These are phyloP conservation scores for Medicago ruthenica DNA, from an alignment of 306 rosid species.

Conservation along the genomic window DNA sequence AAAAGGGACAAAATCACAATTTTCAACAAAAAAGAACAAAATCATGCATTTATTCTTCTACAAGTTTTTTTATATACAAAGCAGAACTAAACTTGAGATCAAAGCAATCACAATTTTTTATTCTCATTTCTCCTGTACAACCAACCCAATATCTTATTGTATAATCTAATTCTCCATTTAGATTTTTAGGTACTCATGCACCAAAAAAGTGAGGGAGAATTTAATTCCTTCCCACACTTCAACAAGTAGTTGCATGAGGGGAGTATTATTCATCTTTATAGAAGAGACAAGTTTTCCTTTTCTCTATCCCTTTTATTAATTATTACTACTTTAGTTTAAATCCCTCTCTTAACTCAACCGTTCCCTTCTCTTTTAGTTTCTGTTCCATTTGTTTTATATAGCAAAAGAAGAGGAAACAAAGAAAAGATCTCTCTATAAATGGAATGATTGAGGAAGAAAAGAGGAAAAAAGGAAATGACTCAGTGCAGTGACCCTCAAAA, in stretches of 20 bases:
- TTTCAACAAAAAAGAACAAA: conserved; percentile 41
- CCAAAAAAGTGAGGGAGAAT: conserved; percentile 57
- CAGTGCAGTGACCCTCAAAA: conserved; percentile 52
- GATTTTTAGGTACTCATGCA: conserved; percentile 43
- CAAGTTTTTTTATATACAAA: conserved; percentile 59
- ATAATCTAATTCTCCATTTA: conserved; percentile 38
- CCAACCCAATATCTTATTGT: conserved; percentile 39
- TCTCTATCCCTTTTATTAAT: conserved; percentile 41
- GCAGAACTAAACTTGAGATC: conserved; percentile 64
- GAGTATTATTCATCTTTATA: conserved; percentile 47
- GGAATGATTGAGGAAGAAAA: conserved; percentile 50
- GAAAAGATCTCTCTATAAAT: conserved; percentile 38
- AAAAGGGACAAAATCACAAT: conserved; percentile 44
- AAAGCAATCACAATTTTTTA: conserved; percentile 54
- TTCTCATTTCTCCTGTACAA: conserved; percentile 21
- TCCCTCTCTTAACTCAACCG: conserved; percentile 38
- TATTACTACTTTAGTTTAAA: conserved; percentile 28
- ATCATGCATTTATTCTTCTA: conserved; percentile 51
- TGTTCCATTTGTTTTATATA: conserved; percentile 34
- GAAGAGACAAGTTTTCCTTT: conserved; percentile 59
- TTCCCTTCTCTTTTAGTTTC: conserved; percentile 34
- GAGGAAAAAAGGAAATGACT: conserved; percentile 55
- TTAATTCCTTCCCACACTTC: conserved; percentile 56
- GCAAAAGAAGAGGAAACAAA: conserved; percentile 41
- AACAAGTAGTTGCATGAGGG: conserved; percentile 54